phyloP scores from a whole-genome alignment of 169 alveolate species.

The Ichthyophthirius multifiliis region DNA sequence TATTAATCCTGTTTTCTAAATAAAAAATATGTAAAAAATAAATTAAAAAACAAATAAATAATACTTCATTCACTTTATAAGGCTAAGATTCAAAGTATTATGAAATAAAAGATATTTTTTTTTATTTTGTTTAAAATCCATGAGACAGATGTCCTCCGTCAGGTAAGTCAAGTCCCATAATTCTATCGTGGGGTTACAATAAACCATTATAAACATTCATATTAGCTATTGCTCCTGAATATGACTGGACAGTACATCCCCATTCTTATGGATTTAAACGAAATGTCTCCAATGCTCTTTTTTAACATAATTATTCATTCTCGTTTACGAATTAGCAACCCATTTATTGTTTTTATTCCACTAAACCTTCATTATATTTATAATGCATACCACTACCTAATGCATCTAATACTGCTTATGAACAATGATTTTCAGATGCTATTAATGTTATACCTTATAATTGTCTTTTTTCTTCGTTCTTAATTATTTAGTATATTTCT shows the following conservation, averaged over 20 bases:
- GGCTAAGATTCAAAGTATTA: slow-evolving; percentile 92
- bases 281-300: slow-evolving; percentile 95
- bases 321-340: slow-evolving; percentile 61
- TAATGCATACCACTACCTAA: slow-evolving; percentile 70
- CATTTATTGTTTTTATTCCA: slow-evolving; percentile 90
- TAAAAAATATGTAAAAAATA: neutral
- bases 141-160: slow-evolving; percentile 95
- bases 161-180: slow-evolving; percentile 95
- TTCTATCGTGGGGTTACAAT: slow-evolving; percentile 94
- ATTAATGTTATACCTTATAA: slow-evolving; percentile 67
- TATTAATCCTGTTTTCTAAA: slow-evolving; percentile 86
- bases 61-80: slow-evolving; percentile 81
- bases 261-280: slow-evolving; percentile 91
- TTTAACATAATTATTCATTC: slow-evolving; percentile 63
- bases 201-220: slow-evolving; percentile 94
- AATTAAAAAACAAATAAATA: neutral
- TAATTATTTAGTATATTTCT: slow-evolving; percentile 48
- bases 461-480: slow-evolving; percentile 70
- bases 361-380: slow-evolving; percentile 90
- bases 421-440: slow-evolving; percentile 87
- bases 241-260: slow-evolving; percentile 98
- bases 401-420: slow-evolving; percentile 89
- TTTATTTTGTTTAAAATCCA: slow-evolving; percentile 54
- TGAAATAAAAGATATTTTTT: slow-evolving; percentile 93
- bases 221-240: slow-evolving; percentile 97